Base-by-base conservation (phyloP, 176 grass and related monocot species). In the Bonia amplexicaulis region DNA sequence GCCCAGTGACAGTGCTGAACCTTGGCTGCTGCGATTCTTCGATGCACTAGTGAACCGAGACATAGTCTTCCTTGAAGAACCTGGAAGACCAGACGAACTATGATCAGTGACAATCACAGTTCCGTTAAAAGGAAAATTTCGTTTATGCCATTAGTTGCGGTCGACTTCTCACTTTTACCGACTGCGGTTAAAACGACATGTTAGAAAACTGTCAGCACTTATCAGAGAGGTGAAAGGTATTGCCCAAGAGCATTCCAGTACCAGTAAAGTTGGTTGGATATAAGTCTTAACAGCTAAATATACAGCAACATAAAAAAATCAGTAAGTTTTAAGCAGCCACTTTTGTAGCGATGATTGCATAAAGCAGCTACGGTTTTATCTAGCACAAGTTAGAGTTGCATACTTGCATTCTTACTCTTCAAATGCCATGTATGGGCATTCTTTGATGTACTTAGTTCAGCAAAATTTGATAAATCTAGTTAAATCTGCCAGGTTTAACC, bases 1-100 rank as follows among this genome's bases (percentile, higher is more conserved):
- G n/a, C 80, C 80, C 29, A 74, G 73, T 9, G 87, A 81, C 44
- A 62, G 37, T 0, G 83, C 89, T 7, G 92, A 94, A 25, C 82
- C 85, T 83, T 82, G 82, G 85, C 88, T 85, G 71, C 86, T 94
- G 48, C 25, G 76, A 22, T 91, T 85, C 76, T 87, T 89, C 1
- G 63, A 81, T 20, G 55, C 31, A 6, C 84, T n/a, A 15, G 47
- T 86, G 45, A 89, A 87, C 58, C 67, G 77, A 76, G 87, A 91
- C 77, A 66, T 89, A 11, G 83, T 87, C 85, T 87, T 94, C 54
- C 67, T 78, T 25, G 54, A 89, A 80, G 78, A 87, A 85, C 84
- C 87, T 87, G 59, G 10, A 57, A 74, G 10, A 40, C 26, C 22
- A 82, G 55, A 37, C 16, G 19, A 35, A 81, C 6, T 57, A 39